These are phyloP conservation scores for Flagelloscypha sp. DNA, from an alignment of 768 basidiomycete species.

Conservation along the genomic window DNA sequence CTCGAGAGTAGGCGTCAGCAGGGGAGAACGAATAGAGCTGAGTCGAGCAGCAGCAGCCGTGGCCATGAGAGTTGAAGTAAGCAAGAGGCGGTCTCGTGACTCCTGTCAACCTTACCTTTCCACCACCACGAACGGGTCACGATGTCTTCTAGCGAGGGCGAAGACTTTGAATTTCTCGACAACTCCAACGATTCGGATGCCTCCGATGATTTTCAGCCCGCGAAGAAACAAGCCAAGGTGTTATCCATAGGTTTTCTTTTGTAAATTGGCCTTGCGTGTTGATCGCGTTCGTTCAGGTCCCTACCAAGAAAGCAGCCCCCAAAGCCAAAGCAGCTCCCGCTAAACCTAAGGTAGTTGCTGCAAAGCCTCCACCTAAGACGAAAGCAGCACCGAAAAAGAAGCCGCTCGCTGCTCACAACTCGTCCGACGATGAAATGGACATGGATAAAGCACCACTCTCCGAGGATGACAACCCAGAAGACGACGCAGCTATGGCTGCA, in stretches of 20 bases:
- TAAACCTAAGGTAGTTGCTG: slow-evolving; percentile 32
- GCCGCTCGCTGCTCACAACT: slow-evolving; percentile 54
- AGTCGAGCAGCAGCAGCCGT: too few species aligned
- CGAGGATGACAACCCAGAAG: slow-evolving; percentile 54
- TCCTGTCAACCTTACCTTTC: slow-evolving; percentile 2
- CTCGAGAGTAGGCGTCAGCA: too few species aligned
- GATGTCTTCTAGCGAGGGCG: slow-evolving; percentile 72
- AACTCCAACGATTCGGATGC: slow-evolving; percentile 52
- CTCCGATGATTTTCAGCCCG: slow-evolving; percentile 60
- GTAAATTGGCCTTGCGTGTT: slow-evolving; percentile 13
- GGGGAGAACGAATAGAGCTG: too few species aligned
- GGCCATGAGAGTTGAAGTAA: too few species aligned
- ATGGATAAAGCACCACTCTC: too few species aligned
- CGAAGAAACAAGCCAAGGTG: slow-evolving; percentile 42
- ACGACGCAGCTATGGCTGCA: slow-evolving; percentile 22
- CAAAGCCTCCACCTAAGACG: slow-evolving; percentile 38
- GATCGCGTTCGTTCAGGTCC: slow-evolving; percentile 18
- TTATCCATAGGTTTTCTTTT: slow-evolving; percentile 4
- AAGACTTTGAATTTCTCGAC: slow-evolving; percentile 56
- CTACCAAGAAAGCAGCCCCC: slow-evolving; percentile 22
- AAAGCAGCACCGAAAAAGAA: slow-evolving; percentile 64
- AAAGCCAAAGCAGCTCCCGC: slow-evolving; percentile 34
- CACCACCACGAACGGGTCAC: slow-evolving; percentile 12
- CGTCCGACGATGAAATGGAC: too few species aligned
- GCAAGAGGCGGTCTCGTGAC: slow-evolving; percentile 8